Evolutionary conservation across 345 rosid genomes (phyloP).

Genomic region (Eucalyptus marginata): DNA sequence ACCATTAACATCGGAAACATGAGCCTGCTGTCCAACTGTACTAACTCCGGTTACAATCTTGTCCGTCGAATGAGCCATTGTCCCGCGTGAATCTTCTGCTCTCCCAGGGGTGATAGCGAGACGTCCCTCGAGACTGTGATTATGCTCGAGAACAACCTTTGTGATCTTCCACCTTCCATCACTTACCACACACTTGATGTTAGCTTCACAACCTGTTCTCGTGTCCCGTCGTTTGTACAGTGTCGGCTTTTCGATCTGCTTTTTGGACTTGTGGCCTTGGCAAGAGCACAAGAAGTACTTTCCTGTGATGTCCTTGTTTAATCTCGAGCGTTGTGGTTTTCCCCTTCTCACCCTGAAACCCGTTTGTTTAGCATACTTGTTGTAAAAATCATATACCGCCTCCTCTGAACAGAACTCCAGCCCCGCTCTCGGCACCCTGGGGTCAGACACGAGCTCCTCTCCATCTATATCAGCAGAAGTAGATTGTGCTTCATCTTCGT

Average conservation of each 20-base stretch:
- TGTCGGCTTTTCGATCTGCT: neutral
- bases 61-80: neutral
- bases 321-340: neutral
- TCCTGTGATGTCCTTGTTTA: neutral
- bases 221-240: neutral
- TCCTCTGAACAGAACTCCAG: accelerated
- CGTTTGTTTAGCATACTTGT: accelerated
- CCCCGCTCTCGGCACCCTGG: accelerated
- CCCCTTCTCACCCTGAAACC: neutral
- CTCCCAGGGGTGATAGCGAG: too few relatives aligned
- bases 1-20: neutral
- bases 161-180: neutral
- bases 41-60: too few relatives aligned
- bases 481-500: neutral
- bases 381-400: neutral
- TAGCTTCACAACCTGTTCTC: accelerated
- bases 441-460: neutral
- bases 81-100: too few relatives aligned
- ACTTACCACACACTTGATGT: accelerated
- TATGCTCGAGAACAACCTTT: neutral
- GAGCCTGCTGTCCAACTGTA: too few relatives aligned
- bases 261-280: neutral
- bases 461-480: accelerated
- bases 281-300: neutral
- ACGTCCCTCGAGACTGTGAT: neutral